phyloP scores from a whole-genome alignment of 345 rosid genomes.

The Geranium brycei region DNA sequence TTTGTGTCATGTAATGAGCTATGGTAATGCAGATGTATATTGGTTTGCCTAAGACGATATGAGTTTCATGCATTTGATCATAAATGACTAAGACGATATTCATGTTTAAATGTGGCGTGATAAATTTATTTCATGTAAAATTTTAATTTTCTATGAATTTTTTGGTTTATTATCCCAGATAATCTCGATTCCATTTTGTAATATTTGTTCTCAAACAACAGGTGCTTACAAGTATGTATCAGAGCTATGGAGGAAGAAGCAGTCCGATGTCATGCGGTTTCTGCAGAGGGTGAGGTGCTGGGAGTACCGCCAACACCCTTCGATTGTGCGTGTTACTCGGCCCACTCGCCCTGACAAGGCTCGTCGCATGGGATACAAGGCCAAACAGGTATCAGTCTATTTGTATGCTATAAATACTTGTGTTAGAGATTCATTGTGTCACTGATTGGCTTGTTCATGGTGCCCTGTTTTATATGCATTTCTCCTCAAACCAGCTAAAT shows the following conservation, averaged over 20 bases:
- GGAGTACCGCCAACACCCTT: conserved; percentile 95
- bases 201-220: conserved; percentile 11
- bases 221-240: conserved; percentile 96
- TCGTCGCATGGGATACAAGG: conserved; percentile 89
- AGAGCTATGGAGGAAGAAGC: conserved; percentile 99
- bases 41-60: too few relatives aligned
- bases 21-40: too few relatives aligned
- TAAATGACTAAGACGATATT: too few relatives aligned
- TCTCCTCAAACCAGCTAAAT: too few relatives aligned
- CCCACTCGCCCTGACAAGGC: conserved; percentile 99
- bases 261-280: conserved; percentile 97
- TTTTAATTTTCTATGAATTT: too few relatives aligned
- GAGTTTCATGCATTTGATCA: too few relatives aligned
- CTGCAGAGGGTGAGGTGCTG: conserved; percentile 97
- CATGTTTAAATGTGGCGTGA: too few relatives aligned
- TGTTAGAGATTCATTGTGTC: neutral
- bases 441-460: conserved; percentile 19
- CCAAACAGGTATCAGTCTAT: conserved; percentile 59
- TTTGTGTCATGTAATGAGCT: too few relatives aligned
- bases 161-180: too few relatives aligned
- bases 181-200: neutral
- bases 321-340: conserved; percentile 73
- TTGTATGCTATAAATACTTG: neutral
- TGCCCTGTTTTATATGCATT: conserved; percentile 11
- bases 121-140: too few relatives aligned